phyloP scores from a whole-genome alignment of 208 protist genomes.

The Wallacemonas collosoma region DNA sequence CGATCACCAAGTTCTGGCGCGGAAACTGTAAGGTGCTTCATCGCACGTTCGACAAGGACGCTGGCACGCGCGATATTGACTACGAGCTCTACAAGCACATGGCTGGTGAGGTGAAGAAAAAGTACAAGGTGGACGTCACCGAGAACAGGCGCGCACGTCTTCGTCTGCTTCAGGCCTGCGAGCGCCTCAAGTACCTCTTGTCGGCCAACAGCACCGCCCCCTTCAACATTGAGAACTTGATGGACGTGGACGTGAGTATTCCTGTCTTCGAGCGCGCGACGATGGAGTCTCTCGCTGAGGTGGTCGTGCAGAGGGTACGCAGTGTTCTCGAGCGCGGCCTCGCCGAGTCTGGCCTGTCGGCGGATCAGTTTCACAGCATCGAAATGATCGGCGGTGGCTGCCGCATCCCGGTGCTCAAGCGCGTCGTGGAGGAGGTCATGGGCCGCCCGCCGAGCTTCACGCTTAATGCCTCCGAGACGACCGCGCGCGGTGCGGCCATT shows the following conservation, averaged over 20 bases:
- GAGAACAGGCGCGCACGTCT: constrained; percentile 80
- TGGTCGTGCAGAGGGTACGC: constrained; percentile 54
- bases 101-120: constrained; percentile 67
- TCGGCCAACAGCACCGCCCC: constrained; percentile 84
- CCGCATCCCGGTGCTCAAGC: constrained; percentile 89
- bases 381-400: constrained; percentile 93
- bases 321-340: constrained; percentile 63
- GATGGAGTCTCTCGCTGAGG: constrained; percentile 63
- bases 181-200: constrained; percentile 91
- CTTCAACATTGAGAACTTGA: constrained; percentile 90
- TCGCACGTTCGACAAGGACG: constrained; percentile 79
- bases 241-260: constrained; percentile 92
- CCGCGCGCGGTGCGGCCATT: constrained; percentile 83
- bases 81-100: constrained; percentile 80
- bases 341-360: constrained; percentile 40
- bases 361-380: constrained; percentile 73
- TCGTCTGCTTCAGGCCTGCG: constrained; percentile 83
- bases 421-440: constrained; percentile 64
- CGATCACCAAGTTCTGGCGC: constrained; percentile 82
- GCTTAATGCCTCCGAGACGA: constrained; percentile 89
- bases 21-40: constrained; percentile 79
- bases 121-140: constrained; percentile 90
- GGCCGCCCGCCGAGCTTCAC: constrained; percentile 75
- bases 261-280: constrained; percentile 73
- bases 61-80: constrained; percentile 89